phyloP scores from a whole-genome alignment of 352 stramenopile genomes.

The Globisporangium cystogenes region DNA sequence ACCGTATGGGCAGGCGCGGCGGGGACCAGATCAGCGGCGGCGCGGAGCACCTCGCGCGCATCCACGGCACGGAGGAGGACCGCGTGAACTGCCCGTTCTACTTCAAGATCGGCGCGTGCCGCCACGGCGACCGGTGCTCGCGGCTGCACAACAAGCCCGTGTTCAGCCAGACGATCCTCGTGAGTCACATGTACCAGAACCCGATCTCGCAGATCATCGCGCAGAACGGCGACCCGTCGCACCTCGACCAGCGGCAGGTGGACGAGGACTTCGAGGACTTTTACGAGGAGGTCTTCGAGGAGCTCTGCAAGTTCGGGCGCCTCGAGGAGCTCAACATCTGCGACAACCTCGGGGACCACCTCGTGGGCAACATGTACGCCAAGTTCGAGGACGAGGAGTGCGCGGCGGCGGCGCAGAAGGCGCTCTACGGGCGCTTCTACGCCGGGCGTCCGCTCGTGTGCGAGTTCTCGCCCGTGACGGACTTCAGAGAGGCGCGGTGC shows the following conservation, averaged over 20 bases:
- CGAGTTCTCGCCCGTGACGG: constrained; percentile 98
- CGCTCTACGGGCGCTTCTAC: constrained; percentile 97
- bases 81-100: constrained; percentile 99
- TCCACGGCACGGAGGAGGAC: constrained; percentile 97
- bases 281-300: constrained; percentile 97
- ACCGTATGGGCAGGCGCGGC: constrained; percentile 34
- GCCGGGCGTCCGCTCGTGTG: constrained; percentile 93
- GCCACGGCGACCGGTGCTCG: constrained; percentile 98
- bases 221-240: constrained; percentile 74
- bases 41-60: constrained; percentile 95
- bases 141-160: constrained; percentile 98
- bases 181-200: constrained; percentile 99
- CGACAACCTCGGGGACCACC: constrained; percentile 99
- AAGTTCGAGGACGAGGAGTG: constrained; percentile 99
- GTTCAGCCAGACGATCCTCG: constrained; percentile 98
- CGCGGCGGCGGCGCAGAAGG: constrained; percentile 93
- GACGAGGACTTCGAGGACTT: constrained; percentile 97
- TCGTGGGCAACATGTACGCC: constrained; percentile 99
- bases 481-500: constrained; percentile 98
- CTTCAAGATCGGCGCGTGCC: constrained; percentile 99
- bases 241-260: constrained; percentile 88
- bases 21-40: constrained; percentile 66
- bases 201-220: constrained; percentile 87
- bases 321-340: constrained; percentile 99
- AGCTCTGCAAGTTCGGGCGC: constrained; percentile 98